Conservation (phyloP, 352 stramenopile species). For the Phytophthora macrochlamydospora region DNA sequence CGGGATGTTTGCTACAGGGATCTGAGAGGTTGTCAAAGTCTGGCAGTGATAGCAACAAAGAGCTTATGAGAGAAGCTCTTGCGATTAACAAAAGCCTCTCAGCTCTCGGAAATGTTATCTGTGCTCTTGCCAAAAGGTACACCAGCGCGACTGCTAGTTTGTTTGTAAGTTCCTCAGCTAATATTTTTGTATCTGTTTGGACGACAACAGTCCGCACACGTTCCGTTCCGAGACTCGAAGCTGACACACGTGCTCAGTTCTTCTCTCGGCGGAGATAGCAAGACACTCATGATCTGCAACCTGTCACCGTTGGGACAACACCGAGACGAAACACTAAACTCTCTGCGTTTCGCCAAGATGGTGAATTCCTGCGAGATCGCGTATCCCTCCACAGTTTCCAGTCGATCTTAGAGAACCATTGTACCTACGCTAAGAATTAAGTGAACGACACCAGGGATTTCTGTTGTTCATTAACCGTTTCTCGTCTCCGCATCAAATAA, state of each 20-base stretch:
- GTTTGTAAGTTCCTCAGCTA: slow-evolving; percentile 4
- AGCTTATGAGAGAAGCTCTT: slow-evolving; percentile 84
- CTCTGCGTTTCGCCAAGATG: slow-evolving; percentile 87
- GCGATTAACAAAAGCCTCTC: slow-evolving; percentile 91
- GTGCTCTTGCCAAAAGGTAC: slow-evolving; percentile 82
- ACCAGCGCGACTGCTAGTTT: neutral
- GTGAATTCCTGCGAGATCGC: slow-evolving; percentile 90
- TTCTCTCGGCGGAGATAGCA: slow-evolving; percentile 85
- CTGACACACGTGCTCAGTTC: slow-evolving; percentile 88
- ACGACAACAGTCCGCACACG: slow-evolving; percentile 56
- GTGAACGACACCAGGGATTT: neutral
- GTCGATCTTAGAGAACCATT: slow-evolving; percentile 39
- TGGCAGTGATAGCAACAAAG: slow-evolving; percentile 72
- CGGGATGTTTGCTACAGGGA: slow-evolving; percentile 39
- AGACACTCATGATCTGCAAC: slow-evolving; percentile 93
- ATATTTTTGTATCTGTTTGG: neutral
- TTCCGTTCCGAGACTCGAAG: slow-evolving; percentile 91
- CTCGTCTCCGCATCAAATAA: too few species aligned
- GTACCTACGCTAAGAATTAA: slow-evolving; percentile 21
- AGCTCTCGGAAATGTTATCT: slow-evolving; percentile 84
- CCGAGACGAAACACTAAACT: slow-evolving; percentile 87
- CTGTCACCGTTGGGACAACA: slow-evolving; percentile 77
- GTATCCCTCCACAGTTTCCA: slow-evolving; percentile 61
- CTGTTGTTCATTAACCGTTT: neutral
- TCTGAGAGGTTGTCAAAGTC: slow-evolving; percentile 86